These are phyloP conservation scores for Reticulascus tulasneorum DNA, from an alignment of 2,329 filamentous ascomycete species.

Conservation along the genomic window DNA sequence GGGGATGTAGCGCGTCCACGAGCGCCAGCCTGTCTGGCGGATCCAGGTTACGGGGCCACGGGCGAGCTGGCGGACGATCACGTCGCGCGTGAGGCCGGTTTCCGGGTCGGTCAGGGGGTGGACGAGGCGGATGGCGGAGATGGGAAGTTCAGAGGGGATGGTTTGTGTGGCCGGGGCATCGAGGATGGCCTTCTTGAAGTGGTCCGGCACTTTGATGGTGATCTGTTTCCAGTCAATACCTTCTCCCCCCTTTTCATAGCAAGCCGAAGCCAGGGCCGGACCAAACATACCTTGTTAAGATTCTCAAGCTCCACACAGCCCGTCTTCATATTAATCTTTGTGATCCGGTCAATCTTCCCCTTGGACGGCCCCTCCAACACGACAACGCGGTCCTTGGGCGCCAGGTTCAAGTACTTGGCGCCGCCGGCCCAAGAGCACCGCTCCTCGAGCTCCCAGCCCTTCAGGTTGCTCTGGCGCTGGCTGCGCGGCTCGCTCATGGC, in stretches of 20 bases:
- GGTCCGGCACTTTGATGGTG: conserved; percentile 36
- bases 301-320: conserved; percentile 60
- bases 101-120: conserved; percentile 65
- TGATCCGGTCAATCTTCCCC: conserved; percentile 77
- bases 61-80: conserved; percentile 70
- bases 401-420: conserved; percentile 56
- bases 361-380: conserved; percentile 73
- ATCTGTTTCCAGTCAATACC: conserved; percentile 19
- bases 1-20: conserved; percentile 58
- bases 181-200: conserved; percentile 25
- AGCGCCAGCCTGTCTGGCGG: conserved; percentile 35
- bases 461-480: conserved; percentile 28
- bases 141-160: conserved; percentile 55
- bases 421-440: conserved; percentile 55
- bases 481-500: conserved; percentile 27
- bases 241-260: not conserved
- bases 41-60: conserved; percentile 46
- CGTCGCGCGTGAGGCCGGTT: conserved; percentile 65
- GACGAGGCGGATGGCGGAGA: conserved; percentile 76
- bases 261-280: not conserved
- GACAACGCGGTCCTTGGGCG: conserved; percentile 73
- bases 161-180: conserved; percentile 39
- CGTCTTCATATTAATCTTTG: conserved; percentile 46
- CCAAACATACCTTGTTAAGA: conserved; percentile 56
- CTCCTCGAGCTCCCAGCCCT: conserved; percentile 31